These are phyloP conservation scores for Daldinia grandis DNA, from an alignment of 495 filamentous ascomycete genomes.

Conservation along the genomic window DNA sequence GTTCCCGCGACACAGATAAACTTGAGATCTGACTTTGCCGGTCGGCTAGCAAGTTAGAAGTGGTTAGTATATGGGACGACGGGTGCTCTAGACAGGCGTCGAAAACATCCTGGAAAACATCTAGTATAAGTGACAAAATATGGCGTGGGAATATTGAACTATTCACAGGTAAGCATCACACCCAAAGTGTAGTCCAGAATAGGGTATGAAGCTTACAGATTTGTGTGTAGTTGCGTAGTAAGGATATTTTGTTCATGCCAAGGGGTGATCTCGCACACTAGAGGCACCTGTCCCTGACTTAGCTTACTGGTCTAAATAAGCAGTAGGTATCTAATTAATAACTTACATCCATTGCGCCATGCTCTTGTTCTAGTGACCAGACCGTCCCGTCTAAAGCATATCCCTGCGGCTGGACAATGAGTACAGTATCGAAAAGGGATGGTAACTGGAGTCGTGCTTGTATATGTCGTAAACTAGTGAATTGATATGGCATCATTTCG, in stretches of 20 bases:
- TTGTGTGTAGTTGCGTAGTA: constrained; percentile 56
- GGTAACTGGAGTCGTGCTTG: constrained; percentile 55
- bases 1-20: constrained; percentile 8
- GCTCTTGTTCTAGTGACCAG: constrained; percentile 73
- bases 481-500: constrained; percentile 67
- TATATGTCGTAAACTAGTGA: constrained; percentile 72
- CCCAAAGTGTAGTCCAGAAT: constrained; percentile 8
- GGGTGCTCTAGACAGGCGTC: constrained; percentile 46
- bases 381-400: constrained; percentile 61
- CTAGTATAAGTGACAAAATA: constrained; percentile 52
- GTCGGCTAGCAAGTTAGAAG: constrained; percentile 13
- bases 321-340: background rate
- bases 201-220: constrained; percentile 43
- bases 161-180: constrained; percentile 17
- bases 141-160: constrained; percentile 53
- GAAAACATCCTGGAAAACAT: constrained; percentile 59
- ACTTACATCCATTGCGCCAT: constrained; percentile 77
- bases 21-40: constrained; percentile 30
- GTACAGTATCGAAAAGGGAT: constrained; percentile 76
- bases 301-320: background rate
- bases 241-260: constrained; percentile 50
- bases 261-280: constrained; percentile 75
- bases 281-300: constrained; percentile 56
- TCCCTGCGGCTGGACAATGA: constrained; percentile 71
- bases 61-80: constrained; percentile 38